Conservation (phyloP, 495 filamentous ascomycete species). For the Letharia lupina region DNA sequence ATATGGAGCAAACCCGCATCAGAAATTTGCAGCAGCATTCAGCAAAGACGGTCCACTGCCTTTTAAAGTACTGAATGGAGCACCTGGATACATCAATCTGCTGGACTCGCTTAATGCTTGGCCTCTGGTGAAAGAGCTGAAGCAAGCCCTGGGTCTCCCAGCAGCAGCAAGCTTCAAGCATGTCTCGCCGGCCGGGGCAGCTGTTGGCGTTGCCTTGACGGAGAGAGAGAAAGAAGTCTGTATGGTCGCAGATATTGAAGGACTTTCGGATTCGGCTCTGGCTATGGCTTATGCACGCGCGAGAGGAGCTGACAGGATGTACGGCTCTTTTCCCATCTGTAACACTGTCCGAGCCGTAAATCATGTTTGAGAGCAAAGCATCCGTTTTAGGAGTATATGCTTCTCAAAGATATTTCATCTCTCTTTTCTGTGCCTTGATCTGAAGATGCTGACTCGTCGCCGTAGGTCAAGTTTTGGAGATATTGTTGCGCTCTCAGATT, state of each 20-base stretch:
- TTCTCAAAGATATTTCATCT: too few relatives aligned
- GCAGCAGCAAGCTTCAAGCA: slow-evolving; percentile 99
- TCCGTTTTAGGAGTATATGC: too few relatives aligned
- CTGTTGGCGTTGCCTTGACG: slow-evolving; percentile 78
- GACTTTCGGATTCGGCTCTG: slow-evolving; percentile 65
- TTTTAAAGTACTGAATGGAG: slow-evolving; percentile 91
- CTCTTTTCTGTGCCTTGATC: too few relatives aligned
- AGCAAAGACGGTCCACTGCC: slow-evolving; percentile 63
- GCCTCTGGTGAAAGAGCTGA: slow-evolving; percentile 93
- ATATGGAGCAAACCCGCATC: slow-evolving; percentile 91
- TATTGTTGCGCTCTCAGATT: slow-evolving; percentile 83
- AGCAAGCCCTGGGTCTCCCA: slow-evolving; percentile 74
- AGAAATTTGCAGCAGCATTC: slow-evolving; percentile 86
- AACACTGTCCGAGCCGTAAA: too few relatives aligned
- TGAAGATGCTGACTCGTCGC: too few relatives aligned
- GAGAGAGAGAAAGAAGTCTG: slow-evolving; percentile 84
- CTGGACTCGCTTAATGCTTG: slow-evolving; percentile 95
- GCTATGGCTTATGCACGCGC: slow-evolving; percentile 86
- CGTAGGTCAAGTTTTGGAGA: slow-evolving; percentile 47
- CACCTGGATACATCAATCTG: slow-evolving; percentile 94
- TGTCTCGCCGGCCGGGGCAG: slow-evolving; percentile 92
- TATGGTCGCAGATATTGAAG: slow-evolving; percentile 93
- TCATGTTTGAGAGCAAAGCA: too few relatives aligned
- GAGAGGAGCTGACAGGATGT: slow-evolving; percentile 92
- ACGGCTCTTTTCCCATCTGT: slow-evolving; percentile 25